Evolutionary conservation across 139 green algal species (phyloP), one percentile per base, ranked within the genome.

Genomic region (Closterium sp.): DNA sequence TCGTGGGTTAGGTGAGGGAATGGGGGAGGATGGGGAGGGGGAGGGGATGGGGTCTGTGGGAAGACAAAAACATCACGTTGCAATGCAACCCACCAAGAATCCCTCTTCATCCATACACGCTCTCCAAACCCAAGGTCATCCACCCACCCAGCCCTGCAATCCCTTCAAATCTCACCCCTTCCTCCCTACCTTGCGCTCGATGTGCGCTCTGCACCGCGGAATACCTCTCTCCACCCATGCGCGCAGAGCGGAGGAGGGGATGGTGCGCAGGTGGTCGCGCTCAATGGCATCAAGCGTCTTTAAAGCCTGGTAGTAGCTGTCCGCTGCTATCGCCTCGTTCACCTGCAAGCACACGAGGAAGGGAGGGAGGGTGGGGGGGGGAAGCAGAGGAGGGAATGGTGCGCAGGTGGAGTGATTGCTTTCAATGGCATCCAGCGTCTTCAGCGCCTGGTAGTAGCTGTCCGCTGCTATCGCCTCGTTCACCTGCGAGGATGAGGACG

Each of bases 271-370:
- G 24, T 92, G 45, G 30, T 92, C 89, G 13, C 89, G 30, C 89
- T 92, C 89, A 29, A 92, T 92, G 10, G 28, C 30, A 7, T 92
- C 89, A 1, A 92, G 89, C 9, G 89, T 92, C 31, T 92, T 92
- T 4, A 92, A 22, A 2, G 70, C 89, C 29, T 45, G 89, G 27
- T 92, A 92, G 31, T 92, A 92, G 42, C 31, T 91, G 45, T 92
- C 89, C 45, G 30, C n/a, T 22, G 70, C 50, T 31, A 92, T 62
- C 4, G 89, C 28, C 30, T 42, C 89, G 9, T 92, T 92, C 87
- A 90, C 87, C 31, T 92, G 2, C 30, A 30, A 70, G 11, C 6
- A 4, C 11, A 19, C 11, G 4, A 70, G 5, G 45, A 70, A 2
- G 45, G 45, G 11, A 22, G 1, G 45, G 45, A 1, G 10, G 11